A percentile compares a stretch with the other conserved stretches of the same genome.
phyloP scores from a whole-genome alignment of 352 stramenopile genomes.

The Pythium graminicola region DNA sequence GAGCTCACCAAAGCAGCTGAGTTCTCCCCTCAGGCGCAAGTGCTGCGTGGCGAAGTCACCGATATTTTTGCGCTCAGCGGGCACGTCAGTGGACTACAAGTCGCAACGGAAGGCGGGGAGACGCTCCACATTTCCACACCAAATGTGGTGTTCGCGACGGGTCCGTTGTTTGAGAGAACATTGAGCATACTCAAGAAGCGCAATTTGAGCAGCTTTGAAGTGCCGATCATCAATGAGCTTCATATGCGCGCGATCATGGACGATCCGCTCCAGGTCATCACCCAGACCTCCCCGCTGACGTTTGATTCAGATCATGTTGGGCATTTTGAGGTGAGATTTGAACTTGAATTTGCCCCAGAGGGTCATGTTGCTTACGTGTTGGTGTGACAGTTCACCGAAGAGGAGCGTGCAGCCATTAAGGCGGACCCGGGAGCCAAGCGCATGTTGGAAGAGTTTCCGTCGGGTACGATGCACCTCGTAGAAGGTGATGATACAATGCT shows the following conservation, averaged over 20 bases:
- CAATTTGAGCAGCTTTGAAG: slow-evolving; percentile 41
- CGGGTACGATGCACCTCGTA: slow-evolving; percentile 19
- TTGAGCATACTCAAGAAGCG: slow-evolving; percentile 48
- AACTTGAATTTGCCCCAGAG: too few species aligned
- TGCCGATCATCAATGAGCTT: slow-evolving; percentile 69
- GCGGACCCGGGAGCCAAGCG: slow-evolving; percentile 30
- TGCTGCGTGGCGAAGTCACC: slow-evolving; percentile 53
- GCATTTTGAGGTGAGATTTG: slow-evolving; percentile 38
- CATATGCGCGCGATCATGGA: slow-evolving; percentile 64
- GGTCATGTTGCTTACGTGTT: not conserved
- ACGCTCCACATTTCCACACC: slow-evolving; percentile 50
- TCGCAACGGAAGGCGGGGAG: slow-evolving; percentile 45
- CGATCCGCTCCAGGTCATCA: slow-evolving; percentile 48
- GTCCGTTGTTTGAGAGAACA: slow-evolving; percentile 62
- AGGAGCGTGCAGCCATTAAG: slow-evolving; percentile 38
- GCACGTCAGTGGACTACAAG: slow-evolving; percentile 44
- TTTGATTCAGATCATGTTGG: slow-evolving; percentile 70
- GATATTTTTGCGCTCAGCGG: slow-evolving; percentile 48
- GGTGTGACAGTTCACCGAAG: slow-evolving; percentile 40
- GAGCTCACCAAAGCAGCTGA: slow-evolving; percentile 58
- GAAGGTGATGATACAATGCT: not conserved
- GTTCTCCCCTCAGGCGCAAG: slow-evolving; percentile 49
- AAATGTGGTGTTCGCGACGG: slow-evolving; percentile 65
- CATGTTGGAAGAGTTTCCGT: slow-evolving; percentile 55
- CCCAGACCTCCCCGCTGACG: slow-evolving; percentile 51